Evolutionary conservation across 257 asterid genomes (phyloP).

Genomic region (Scutellaria galericulata): DNA sequence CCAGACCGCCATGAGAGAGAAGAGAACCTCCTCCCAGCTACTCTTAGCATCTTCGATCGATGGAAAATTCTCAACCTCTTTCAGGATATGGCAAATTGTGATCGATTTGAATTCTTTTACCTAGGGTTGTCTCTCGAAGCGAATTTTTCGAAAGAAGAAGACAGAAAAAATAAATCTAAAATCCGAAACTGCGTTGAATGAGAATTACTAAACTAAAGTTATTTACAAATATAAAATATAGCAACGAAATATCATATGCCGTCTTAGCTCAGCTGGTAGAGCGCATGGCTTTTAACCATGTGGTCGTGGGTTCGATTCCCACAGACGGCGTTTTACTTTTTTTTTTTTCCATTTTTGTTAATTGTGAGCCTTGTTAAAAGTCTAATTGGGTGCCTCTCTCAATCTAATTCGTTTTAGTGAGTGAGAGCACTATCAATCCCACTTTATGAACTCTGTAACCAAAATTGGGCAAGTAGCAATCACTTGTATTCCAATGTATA

Average conservation of each 20-base stretch:
- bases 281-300: conserved; percentile 98
- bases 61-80: neutral
- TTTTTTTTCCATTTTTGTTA: no score
- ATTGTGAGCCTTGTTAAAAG: no score
- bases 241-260: conserved; percentile 27
- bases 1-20: conserved; percentile 57
- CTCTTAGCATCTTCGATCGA: conserved; percentile 58
- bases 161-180: neutral
- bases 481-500: neutral
- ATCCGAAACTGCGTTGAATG: neutral
- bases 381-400: no score
- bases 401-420: no score
- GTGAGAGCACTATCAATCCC: no score
- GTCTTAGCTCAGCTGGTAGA: conserved; percentile 98
- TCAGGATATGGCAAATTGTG: conserved; percentile 3
- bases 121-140: conserved; percentile 38
- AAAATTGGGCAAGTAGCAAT: no score
- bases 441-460: no score
- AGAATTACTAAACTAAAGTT: neutral
- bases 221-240: no score
- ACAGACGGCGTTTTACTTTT: conserved; percentile 47
- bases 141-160: conserved; percentile 22
- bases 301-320: conserved; percentile 99
- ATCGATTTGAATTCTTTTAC: conserved; percentile 29
- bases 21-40: conserved; percentile 71